phyloP scores from a whole-genome alignment of 495 filamentous ascomycete species.

The Talaromyces proteolyticus region DNA sequence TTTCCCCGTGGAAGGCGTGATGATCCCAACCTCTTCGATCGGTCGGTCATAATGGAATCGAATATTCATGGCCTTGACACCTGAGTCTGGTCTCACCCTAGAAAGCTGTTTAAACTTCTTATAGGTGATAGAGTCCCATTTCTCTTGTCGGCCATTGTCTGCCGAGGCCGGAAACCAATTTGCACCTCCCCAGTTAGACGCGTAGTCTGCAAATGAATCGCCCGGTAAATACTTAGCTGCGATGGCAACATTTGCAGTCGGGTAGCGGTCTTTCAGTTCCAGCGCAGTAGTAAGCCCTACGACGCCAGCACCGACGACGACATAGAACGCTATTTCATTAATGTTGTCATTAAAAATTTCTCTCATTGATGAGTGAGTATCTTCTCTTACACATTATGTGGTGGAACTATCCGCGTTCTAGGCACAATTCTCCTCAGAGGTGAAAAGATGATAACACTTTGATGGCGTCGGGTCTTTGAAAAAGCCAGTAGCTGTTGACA shows the following conservation, averaged over 20 bases:
- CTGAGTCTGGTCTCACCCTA: background rate
- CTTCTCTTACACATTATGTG: constrained; percentile 1
- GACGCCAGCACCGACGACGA: constrained; percentile 6
- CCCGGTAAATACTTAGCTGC: constrained; percentile 5
- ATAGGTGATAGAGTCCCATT: constrained; percentile 4
- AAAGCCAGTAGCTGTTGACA: background rate
- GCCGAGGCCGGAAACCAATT: constrained; percentile 2
- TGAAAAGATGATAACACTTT: background rate
- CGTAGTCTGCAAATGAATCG: constrained; percentile 1
- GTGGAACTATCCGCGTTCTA: background rate
- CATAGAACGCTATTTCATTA: constrained; percentile 3
- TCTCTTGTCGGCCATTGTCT: constrained; percentile 5
- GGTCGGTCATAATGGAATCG: constrained; percentile 1
- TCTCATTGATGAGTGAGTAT: background rate
- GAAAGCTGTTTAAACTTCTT: constrained; percentile 3
- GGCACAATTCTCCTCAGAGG: background rate
- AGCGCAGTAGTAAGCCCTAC: constrained; percentile 6
- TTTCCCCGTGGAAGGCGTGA: constrained; percentile 1
- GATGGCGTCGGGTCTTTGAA: background rate
- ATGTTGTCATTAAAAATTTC: background rate
- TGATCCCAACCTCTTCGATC: constrained; percentile 1
- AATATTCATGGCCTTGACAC: constrained; percentile 4
- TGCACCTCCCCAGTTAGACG: constrained; percentile 4
- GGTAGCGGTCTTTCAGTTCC: constrained; percentile 2
- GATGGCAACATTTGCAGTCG: background rate